Evolutionary conservation across 2,329 filamentous ascomycete species (phyloP), one percentile per base, ranked within the genome.

Genomic region (Botrytis aclada): DNA sequence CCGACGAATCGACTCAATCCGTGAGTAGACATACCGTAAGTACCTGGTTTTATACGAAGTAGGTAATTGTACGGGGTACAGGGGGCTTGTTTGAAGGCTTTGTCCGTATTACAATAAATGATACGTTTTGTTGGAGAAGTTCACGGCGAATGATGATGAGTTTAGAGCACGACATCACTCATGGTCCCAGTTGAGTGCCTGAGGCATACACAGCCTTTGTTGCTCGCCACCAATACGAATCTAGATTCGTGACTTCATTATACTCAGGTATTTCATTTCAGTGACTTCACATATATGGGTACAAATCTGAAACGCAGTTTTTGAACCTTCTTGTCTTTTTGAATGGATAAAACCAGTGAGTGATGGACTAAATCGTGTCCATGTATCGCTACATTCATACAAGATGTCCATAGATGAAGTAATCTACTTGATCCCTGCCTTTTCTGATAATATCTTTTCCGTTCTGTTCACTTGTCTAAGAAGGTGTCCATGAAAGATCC

Each of bases 1-100:
- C 72, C 74, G 58, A 73, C 34, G 25, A 71, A 71, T 34, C 70
- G 58, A 56, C 75, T 63, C 39, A 70, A 61, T 34, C 25, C 61
- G 47, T 71, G 34, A 69, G 47, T 54, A 62, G 70, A 32, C 72
- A 72, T 74, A 9, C 37, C 37, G 65, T 22, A 41, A 41, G 47
- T 41, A 67, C 37, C 34, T 32, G n/a, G 65, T 56, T 41, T 41
- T 56, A 37, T 70, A 43, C 43, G 25, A 16, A n/a, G 25, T 7
- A 54, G 47, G 32, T 67, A 37, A n/a, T 58, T 60, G 29, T 61
- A 56, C 54, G 70, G 70, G 34, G 8, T 41, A 54, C 70, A 65
- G 54, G 70, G 69, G 25, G 14, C 1, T 66, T 41, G 18, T 32
- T 29, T 71, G 69, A 43, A 51, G 41, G 58, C n/a, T 51, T 54